Base-by-base conservation (phyloP, 179 eudicot genomes). In the Heliamphora pulchella region DNA sequence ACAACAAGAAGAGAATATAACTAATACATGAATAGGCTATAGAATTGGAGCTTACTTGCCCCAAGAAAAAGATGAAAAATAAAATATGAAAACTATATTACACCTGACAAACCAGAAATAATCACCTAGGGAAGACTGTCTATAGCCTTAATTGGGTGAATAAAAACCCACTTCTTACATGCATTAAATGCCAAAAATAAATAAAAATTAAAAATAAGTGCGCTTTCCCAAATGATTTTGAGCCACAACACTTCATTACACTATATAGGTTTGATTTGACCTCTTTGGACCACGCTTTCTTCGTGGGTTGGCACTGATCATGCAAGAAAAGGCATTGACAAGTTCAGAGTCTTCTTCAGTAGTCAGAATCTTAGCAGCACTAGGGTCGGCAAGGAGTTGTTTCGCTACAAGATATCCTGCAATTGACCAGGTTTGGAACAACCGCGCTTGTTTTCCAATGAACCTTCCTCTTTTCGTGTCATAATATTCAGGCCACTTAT, bases 401-500 rank as follows among this genome's bases (percentile, higher is more conserved):
- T 90, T 90, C 17, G 93, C 78, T 4, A 89, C 91, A 5, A 90
- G 90, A 77, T 86, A 90, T 71, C 93, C 93, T 17, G 93, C 91
- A 74, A 90, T 87, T 0, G 93, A 86, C 93, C 93, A 90, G 3
- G 93, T 90, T 81, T 90, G 93, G 81, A 78, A 90, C 41, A 90
- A 57, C 15, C 81, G 86, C 0, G 93, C 82, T 81, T 90, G 90
- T 71, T 90, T 90, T 7, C 93, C 93, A 0, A 90, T 87, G 83
- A 90, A 90, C 73, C 88, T 82, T n/a, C 81, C 93, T 76, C 73
- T 82, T 79, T 89, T 89, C 3, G 91, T 90, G 84, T 90, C 93
- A 53, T 90, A 90, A 80, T 90, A 90, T 78, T 90, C 93, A 1
- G 93, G 93, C 93, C 91, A 90, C 73, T 86, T 85, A 82, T 90